Evolutionary conservation across 345 rosid species (phyloP), one percentile per base, ranked within the genome.

Genomic region (Populus ilicifolia): DNA sequence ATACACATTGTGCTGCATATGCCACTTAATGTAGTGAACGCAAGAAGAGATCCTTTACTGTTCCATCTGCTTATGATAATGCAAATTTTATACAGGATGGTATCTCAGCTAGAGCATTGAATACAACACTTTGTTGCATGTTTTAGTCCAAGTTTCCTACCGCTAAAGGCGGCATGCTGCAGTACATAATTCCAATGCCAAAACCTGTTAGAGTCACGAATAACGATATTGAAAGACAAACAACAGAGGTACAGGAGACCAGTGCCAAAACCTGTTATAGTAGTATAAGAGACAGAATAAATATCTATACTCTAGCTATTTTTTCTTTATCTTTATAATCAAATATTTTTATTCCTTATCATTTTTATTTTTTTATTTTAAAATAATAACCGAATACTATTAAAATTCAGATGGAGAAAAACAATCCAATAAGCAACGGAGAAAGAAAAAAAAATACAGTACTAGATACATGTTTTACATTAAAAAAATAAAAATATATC

Each of bases 371-470:
- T 8, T 9, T 38, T 2, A 2, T 30, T 30, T 30, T 3, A 30
- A 30, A 30, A 9, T 38, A 38, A 9, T 8, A 38, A 38, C 41
- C 9, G 0, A 7, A 38, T 9, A 38, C 41, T 9, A 38, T 38
- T 38, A 9, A 0, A 89, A 75, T 0, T 90, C 74, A 6, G 92
- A 78, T 0, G 87, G 78, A 71, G 82, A 33, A 61, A 90, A 27
- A 10, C 93, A 90, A 0, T 91, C 93, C 13, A 84, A 38, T 2
- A 91, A 63, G 79, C 90, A 91, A 1, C 93, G 90, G 46, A 80
- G 36, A 84, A 2, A 80, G 36, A 84, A 2, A 43, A 8, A 8
- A 63, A 86, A 88, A 30, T 30, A 30, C 33, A 30, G 33, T 2
- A 30, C 0, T 30, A 3, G 33, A 30, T 30, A 30, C 0, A 30